Percentiles rank a stretch among this genome's conserved stretches.
Evolutionary conservation across 2,329 filamentous ascomycete species (phyloP).

Genomic region (Hypomyces rosellus): DNA sequence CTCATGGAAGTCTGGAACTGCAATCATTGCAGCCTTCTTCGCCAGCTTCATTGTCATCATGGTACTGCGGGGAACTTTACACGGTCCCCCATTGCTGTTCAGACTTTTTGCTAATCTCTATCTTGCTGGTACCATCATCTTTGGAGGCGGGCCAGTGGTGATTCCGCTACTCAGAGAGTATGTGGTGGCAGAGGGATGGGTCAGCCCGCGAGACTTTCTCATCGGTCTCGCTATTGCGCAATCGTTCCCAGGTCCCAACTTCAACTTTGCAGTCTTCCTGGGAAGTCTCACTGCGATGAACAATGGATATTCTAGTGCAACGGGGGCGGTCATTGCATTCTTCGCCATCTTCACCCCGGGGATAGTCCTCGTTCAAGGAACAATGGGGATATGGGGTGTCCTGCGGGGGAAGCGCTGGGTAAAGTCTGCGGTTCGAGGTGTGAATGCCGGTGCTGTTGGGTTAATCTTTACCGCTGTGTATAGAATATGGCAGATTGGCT

Average conservation of each 20-base stretch:
- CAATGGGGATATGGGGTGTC: constrained; percentile 49
- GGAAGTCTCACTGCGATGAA: constrained; percentile 43
- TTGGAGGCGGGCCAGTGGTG: constrained; percentile 59
- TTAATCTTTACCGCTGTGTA: constrained; percentile 60
- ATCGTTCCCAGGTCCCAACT: constrained; percentile 51
- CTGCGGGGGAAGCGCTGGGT: constrained; percentile 41
- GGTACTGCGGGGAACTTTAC: constrained; percentile 38
- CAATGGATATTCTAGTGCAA: constrained; percentile 27
- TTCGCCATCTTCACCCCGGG: constrained; percentile 49
- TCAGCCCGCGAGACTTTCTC: constrained; percentile 63
- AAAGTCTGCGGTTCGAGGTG: constrained; percentile 43
- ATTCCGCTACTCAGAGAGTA: constrained; percentile 57
- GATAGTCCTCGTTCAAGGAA: constrained; percentile 41
- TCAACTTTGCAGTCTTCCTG: constrained; percentile 52
- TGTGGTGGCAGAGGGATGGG: constrained; percentile 63
- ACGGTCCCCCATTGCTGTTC: constrained; percentile 40
- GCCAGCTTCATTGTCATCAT: constrained; percentile 51
- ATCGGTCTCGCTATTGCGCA: constrained; percentile 67
- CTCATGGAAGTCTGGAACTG: constrained; percentile 38
- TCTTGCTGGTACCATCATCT: constrained; percentile 64
- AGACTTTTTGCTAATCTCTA: constrained; percentile 67
- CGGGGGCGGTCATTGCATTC: constrained; percentile 46
- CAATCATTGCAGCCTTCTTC: constrained; percentile 44
- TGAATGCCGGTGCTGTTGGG: constrained; percentile 56
- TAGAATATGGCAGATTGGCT: constrained; percentile 56